Evolutionary conservation across 2,329 filamentous ascomycete species (phyloP), one percentile per base, ranked within the genome.

Genomic region (Aspergillus brasiliensis): DNA sequence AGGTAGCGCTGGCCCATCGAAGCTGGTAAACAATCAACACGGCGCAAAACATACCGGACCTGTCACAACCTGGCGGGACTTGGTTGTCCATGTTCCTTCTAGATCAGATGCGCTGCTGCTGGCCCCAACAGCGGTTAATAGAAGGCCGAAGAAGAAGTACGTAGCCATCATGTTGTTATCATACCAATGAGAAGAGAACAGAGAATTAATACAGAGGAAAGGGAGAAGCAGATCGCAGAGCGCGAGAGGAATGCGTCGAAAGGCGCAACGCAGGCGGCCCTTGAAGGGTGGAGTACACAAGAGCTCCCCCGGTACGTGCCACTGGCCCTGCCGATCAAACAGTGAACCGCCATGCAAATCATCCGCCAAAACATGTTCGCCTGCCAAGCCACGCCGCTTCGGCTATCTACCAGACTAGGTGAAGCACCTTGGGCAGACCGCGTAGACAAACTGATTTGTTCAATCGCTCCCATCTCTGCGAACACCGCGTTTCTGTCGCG

Each of bases 41-140:
- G 40, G 52, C 31, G 49, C 25, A 44, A 54, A 56, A 63, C 80
- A 60, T 84, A 90, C 88, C 56, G 88, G 84, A 47, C 89, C 88
- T 8, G 88, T 91, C 47, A 90, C 71, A 42, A 89, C 89, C 62
- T 85, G 84, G 70, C 84, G 85, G 25, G 87, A 88, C 75, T 91
- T 91, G 48, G 86, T 88, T 15, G 85, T 84, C 88, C 88, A 91
- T 60, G 88, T 91, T 60, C 88, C 88, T n/a, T 86, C 82, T 31
- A 91, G 76, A 55, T 83, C 77, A 31, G 79, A 72, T 63, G 83
- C 78, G 73, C 67, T 70, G 27, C 74, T 75, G 31, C 44, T 48
- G 44, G 80, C 76, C 53, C 76, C 74, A 51, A 75, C 70, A 60
- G 75, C 71, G 46, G 75, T 70, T 52, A 64, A 62, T 38, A 81